A percentile compares a stretch with the other conserved stretches of the same genome.
Evolutionary conservation across 345 rosid genomes (phyloP).

Genomic region (Mercurialis annua): DNA sequence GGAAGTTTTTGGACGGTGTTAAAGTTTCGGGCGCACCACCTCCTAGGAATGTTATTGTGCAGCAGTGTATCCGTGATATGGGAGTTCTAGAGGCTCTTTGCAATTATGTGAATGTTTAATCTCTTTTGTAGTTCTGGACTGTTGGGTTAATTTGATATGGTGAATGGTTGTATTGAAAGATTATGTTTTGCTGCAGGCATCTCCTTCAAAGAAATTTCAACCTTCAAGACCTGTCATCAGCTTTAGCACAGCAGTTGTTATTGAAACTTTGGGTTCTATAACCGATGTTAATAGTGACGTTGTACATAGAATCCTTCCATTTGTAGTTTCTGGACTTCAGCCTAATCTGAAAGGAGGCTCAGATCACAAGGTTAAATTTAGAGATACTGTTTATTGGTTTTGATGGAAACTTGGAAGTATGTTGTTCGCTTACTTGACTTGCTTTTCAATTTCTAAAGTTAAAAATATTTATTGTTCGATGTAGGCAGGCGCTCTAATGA

Average conservation of each 20-base stretch:
- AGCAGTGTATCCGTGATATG: conserved; percentile 79
- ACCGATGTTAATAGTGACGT: conserved; percentile 52
- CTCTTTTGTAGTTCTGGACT: neutral
- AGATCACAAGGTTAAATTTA: conserved; percentile 72
- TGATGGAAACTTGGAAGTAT: neutral
- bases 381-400: neutral
- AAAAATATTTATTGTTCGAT: conserved; percentile 13
- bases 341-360: conserved; percentile 45
- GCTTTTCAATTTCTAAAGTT: conserved; percentile 11
- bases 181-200: conserved; percentile 46
- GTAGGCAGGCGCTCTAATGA: conserved; percentile 92
- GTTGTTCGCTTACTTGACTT: conserved; percentile 3
- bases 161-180: conserved; percentile 14
- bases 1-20: conserved; percentile 87
- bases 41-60: conserved; percentile 79
- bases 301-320: conserved; percentile 75
- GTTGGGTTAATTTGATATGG: conserved; percentile 11
- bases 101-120: conserved; percentile 64
- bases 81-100: conserved; percentile 79
- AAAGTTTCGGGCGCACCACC: conserved; percentile 86
- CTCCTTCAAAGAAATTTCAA: conserved; percentile 61
- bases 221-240: conserved; percentile 57
- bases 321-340: conserved; percentile 71
- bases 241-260: conserved; percentile 79
- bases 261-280: conserved; percentile 69